These are phyloP conservation scores for Kuraishia ogatae DNA, from an alignment of 805 yeast species.

Conservation along the genomic window DNA sequence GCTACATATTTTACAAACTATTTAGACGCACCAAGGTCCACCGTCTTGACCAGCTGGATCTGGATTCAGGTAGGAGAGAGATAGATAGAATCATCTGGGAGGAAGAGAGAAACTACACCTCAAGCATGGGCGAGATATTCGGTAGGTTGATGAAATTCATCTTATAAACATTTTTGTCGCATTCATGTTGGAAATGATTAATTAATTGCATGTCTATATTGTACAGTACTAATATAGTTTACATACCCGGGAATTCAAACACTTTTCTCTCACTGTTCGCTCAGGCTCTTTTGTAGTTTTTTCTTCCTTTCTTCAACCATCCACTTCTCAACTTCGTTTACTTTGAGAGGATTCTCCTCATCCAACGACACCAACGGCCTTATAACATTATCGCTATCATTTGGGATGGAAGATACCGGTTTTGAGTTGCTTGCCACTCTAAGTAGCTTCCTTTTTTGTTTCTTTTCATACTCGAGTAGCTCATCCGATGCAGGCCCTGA, in stretches of 20 bases:
- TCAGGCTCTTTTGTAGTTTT: constrained; percentile 24
- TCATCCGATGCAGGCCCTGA: not conserved
- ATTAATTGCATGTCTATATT: not conserved
- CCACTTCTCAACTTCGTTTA: constrained; percentile 33
- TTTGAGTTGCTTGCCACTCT: not conserved
- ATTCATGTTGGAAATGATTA: not conserved
- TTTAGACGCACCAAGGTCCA: constrained; percentile 56
- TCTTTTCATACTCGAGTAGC: constrained; percentile 21
- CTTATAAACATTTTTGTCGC: constrained; percentile 11
- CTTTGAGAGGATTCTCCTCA: constrained; percentile 23
- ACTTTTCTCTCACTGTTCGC: not conserved
- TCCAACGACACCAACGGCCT: constrained; percentile 10
- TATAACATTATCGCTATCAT: no score
- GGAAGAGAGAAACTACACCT: constrained; percentile 40
- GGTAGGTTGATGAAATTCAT: constrained; percentile 9
- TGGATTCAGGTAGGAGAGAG: constrained; percentile 80
- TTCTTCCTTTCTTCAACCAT: constrained; percentile 35
- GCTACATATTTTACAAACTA: constrained; percentile 42
- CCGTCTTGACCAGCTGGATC: constrained; percentile 64
- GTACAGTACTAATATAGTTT: not conserved
- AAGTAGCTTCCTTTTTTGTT: constrained; percentile 15
- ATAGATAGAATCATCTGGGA: constrained; percentile 78
- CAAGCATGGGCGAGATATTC: constrained; percentile 22
- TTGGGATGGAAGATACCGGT: not conserved
- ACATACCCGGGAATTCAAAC: not conserved